Evolutionary conservation across 2,329 filamentous ascomycete species (phyloP), one percentile per base, ranked within the genome.

Genomic region (Didymella arachidicola): DNA sequence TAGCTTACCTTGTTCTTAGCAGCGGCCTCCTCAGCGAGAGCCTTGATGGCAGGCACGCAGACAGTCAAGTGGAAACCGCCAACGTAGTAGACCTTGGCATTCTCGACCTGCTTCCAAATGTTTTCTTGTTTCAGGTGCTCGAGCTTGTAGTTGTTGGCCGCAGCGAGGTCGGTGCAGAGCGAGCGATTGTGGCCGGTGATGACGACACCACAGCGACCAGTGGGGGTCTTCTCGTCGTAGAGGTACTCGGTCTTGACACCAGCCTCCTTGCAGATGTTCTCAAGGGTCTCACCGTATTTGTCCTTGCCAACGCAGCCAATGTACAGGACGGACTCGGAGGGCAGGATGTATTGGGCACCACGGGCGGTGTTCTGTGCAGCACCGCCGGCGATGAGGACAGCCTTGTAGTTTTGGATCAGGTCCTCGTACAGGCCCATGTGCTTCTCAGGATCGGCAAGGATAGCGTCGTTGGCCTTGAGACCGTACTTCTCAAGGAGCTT

Each of bases 41-140:
- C 92, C 84, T 93, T 83, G 76, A 97, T 93, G 66, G 95, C 94
- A 22, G 90, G 88, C 43, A 94, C 92, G 80, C 89, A 97, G 74
- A 99, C 95, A 41, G 95, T 99, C 83, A 99, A 87, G 84, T 99
- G 95, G 84, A 93, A 99, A 44, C 95, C 95, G 74, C 95, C 95
- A 62, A 99, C 88, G 75, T 97, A 99, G 85, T 89, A 97, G 72
- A 90, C 84, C 75, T 93, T 86, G 56, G 94, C 93, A 71, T 90
- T 88, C 86, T 98, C 87, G 60, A 95, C 95, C 50, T 97, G 85
- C 67, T 87, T 85, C 95, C 95, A 99, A 80, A 98, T 89, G 80
- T 94, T 87, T 53, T 92, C 90, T 78, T 88, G 87, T 87, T 96
- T 92, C 78, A 99, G 82, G 79, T 99, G 95, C 64, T 95, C 92